Evolutionary conservation across 2,329 filamentous ascomycete species (phyloP).

Genomic region (Podosphaera fusca): DNA sequence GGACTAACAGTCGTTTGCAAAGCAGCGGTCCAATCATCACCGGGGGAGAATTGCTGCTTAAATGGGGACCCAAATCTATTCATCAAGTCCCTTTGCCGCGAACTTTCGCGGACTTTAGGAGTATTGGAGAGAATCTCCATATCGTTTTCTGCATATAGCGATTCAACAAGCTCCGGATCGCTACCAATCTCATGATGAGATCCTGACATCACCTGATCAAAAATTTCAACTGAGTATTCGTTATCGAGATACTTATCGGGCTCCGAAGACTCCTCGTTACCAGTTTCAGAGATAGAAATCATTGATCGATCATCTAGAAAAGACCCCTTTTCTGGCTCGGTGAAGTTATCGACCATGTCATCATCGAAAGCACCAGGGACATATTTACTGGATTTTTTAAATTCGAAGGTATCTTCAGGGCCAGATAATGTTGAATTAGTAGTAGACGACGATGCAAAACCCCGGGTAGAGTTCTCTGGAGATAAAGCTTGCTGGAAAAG

Average conservation of each 20-base stretch:
- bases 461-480: conserved; percentile 10
- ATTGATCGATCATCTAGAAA: conserved; percentile 87
- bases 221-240: conserved; percentile 53
- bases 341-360: conserved; percentile 28
- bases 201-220: conserved; percentile 54
- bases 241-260: conserved; percentile 45
- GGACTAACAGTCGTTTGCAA: conserved; percentile 85
- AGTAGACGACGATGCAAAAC: conserved; percentile 19
- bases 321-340: conserved; percentile 34
- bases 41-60: conserved; percentile 34
- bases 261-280: conserved; percentile 29
- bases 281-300: conserved; percentile 44
- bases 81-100: conserved; percentile 35
- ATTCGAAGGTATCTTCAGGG: conserved; percentile 17
- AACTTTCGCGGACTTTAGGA: conserved; percentile 37
- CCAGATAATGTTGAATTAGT: conserved; percentile 15
- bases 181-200: conserved; percentile 51
- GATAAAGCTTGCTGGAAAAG: no score
- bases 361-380: conserved; percentile 68
- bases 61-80: conserved; percentile 35
- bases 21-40: conserved; percentile 83
- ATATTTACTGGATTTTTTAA: conserved; percentile 17
- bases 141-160: conserved; percentile 23
- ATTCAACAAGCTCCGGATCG: conserved; percentile 49
- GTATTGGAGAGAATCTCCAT: conserved; percentile 25